Base-by-base conservation (phyloP, 176 grass and related monocot genomes). In the Ananas comosus region DNA sequence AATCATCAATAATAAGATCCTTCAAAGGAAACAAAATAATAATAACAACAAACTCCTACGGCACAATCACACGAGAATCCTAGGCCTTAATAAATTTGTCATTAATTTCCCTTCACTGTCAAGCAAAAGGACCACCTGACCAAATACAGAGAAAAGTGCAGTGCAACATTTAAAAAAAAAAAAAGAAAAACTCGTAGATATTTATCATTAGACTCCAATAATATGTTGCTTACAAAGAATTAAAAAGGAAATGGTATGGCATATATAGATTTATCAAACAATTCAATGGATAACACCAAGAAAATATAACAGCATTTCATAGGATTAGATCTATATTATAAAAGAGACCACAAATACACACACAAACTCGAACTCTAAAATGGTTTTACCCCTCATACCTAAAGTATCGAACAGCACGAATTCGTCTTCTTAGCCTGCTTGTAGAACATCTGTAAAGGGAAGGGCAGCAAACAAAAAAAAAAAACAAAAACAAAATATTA, bases 341-440 rank as follows among this genome's bases (percentile, higher is more conserved):
- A 59, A 19, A 19, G 14, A 59, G 7, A 17, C 54, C 7, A 59
- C 33, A 42, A 42, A 42, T 42, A 42, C 33, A 42, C 33, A 7
- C 4, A 42, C 33, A 42, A 42, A 42, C 33, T 42, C 1, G 33
- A 59, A 59, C n/a, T 56, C 53, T 56, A 56, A 56, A 56, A 56
- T 14, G 16, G 13, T 6, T 13, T 14, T 56, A 18, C 7, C 16
- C 13, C 19, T 59, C 54, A 59, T 7, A 18, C 64, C 81, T 82
- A 93, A 29, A 97, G 89, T 78, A 97, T 79, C 24, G 94, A 86
- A 85, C 94, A 97, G 58, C 89, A 97, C 22, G 80, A 78, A 75
- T 97, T 97, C 74, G 89, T 93, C 80, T 97, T 97, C 86, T 90
- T 97, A 25, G 93, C 89, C 63, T 97, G 89, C 80, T 97, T 97